phyloP scores from a whole-genome alignment of 495 filamentous ascomycete genomes.

The Aspergillus heteromorphus region DNA sequence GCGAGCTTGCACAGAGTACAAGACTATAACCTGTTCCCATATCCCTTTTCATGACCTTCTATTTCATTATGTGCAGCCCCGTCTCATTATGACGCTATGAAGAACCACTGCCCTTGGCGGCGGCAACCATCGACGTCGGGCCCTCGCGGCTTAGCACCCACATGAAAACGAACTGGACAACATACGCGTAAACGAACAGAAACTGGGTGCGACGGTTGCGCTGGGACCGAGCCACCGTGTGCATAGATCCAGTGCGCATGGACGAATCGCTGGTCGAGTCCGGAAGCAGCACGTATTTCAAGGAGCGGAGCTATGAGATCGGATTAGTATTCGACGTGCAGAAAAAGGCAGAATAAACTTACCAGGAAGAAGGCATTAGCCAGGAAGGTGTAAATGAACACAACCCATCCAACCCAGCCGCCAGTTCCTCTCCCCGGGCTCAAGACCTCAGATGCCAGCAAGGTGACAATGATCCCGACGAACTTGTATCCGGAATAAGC shows the following conservation, averaged over 20 bases:
- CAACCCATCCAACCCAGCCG: constrained; percentile 79
- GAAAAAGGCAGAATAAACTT: constrained; percentile 23
- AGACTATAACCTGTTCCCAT: background rate
- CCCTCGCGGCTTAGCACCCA: constrained; percentile 72
- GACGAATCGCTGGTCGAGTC: constrained; percentile 63
- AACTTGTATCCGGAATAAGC: constrained; percentile 99
- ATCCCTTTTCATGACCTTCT: constrained; percentile 20
- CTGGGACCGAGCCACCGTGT: constrained; percentile 77
- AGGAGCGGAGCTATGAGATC: constrained; percentile 70
- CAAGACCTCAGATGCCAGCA: constrained; percentile 69
- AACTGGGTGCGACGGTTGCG: constrained; percentile 90
- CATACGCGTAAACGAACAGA: constrained; percentile 89
- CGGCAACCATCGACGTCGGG: constrained; percentile 16
- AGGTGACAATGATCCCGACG: constrained; percentile 86
- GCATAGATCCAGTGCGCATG: constrained; percentile 58
- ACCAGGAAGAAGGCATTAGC: constrained; percentile 97
- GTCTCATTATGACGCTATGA: constrained; percentile 15
- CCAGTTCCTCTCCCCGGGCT: constrained; percentile 74
- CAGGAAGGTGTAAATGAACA: constrained; percentile 85
- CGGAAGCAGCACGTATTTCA: constrained; percentile 93
- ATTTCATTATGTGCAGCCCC: constrained; percentile 23
- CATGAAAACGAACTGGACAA: constrained; percentile 92
- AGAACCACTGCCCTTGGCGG: constrained; percentile 21
- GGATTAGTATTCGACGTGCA: constrained; percentile 17
- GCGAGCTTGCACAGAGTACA: background rate